Evolutionary conservation across 352 stramenopile genomes (phyloP), one percentile per base, ranked within the genome.

Genomic region (Globisporangium canariense): DNA sequence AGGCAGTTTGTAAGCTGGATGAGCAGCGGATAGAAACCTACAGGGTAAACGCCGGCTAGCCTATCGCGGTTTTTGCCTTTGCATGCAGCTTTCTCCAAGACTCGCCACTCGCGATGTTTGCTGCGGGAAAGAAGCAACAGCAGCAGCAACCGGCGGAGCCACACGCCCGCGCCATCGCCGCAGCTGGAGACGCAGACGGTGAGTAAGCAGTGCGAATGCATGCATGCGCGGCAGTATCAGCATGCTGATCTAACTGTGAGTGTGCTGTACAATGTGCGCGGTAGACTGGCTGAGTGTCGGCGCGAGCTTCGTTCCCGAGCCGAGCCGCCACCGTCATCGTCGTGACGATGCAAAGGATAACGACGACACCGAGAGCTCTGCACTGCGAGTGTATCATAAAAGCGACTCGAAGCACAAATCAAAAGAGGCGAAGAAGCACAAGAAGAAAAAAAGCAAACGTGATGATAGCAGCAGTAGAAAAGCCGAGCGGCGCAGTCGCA

Each of bases 331-430:
- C 38, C 11, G 3, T 10, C 28, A 45, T 11, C 36, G 38, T 10
- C 54, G 34, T 45, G 11, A 14, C 7, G 52, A 45, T 22, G 10
- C 16, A 9, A 50, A 11, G 16, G 28, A 58, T 10, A 28, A 18
- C 28, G 51, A 36, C 14, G 18, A 30, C 14, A 30, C 51, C 4
- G 58, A 64, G n/a, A 64, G 58, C 46, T 64, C 20, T 9, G 49
- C 60, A 11, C 50, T 65, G 49, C 60, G 53, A 43, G 25, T 65
- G 28, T 58, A 68, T 62, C 58, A 58, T 60, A 4, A 58, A 51
- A 43, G 64, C 62, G 58, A 78, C 77, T 13, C 63, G 68, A 38
- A 88, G 87, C 45, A 80, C 78, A 22, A 67, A 74, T 45, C 90
- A 84, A 69, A 62, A 51, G 25, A 50, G 49, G 25, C 38, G 16